Percentiles rank a stretch among this genome's conserved stretches.
These are phyloP conservation scores for Osmanthus fragrans DNA, from an alignment of 257 asterid genomes.

Conservation along the genomic window DNA sequence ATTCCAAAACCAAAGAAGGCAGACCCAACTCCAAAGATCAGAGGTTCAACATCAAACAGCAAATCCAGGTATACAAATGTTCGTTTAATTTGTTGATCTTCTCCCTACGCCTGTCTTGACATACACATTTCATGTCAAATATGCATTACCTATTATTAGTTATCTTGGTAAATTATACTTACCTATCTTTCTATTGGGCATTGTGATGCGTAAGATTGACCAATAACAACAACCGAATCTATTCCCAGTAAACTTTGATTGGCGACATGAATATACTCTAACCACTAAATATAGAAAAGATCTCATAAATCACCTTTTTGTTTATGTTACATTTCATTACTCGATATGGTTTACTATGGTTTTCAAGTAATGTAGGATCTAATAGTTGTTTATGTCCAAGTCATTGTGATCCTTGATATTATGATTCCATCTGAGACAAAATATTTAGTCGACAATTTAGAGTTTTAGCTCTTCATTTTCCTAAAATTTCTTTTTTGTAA, in stretches of 20 bases:
- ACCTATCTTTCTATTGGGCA: neutral
- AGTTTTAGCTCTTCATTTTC: neutral
- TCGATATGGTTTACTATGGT: neutral
- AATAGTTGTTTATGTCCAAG: neutral
- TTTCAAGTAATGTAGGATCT: neutral
- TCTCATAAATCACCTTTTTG: neutral
- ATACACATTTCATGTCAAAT: neutral
- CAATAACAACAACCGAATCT: neutral
- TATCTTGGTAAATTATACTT: neutral
- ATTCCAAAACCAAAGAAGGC: conserved; percentile 62
- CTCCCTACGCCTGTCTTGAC: neutral
- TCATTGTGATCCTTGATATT: neutral
- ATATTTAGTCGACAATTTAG: neutral
- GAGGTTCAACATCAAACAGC: conserved; percentile 80
- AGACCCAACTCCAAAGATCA: conserved; percentile 52
- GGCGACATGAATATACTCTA: neutral
- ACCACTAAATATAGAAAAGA: neutral
- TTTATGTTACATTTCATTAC: neutral
- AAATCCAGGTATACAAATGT: conserved; percentile 60
- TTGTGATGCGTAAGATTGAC: neutral
- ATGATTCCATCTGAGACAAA: neutral
- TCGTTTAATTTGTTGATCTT: conserved; percentile 14
- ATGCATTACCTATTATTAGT: neutral
- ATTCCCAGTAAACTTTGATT: neutral
- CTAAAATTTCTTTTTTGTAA: neutral